phyloP scores from a whole-genome alignment of 179 eudicot species.

The Silene vulgaris region DNA sequence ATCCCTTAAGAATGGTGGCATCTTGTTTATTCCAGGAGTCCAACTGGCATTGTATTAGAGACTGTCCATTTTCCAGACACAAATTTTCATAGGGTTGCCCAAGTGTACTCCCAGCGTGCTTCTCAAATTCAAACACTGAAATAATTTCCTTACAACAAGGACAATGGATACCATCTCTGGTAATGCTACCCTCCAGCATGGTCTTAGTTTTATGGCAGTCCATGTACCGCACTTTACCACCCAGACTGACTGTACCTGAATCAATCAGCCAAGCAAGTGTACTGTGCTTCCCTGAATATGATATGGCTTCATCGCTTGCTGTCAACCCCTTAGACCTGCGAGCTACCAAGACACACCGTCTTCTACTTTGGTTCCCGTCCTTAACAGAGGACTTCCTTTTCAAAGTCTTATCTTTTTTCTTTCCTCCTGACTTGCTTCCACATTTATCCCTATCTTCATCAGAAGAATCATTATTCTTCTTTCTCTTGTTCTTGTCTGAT shows the following conservation, averaged over 20 bases:
- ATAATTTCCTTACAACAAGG: constrained; percentile 53
- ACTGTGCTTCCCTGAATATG: constrained; percentile 56
- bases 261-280: constrained; percentile 91
- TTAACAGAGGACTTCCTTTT: constrained; percentile 33
- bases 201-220: constrained; percentile 31
- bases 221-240: constrained; percentile 54
- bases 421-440: constrained; percentile 24
- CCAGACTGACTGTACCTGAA: constrained; percentile 44
- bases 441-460: constrained; percentile 19
- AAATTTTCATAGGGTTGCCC: constrained; percentile 45
- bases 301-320: constrained; percentile 36
- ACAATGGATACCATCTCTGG: constrained; percentile 73
- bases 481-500: constrained; percentile 36
- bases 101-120: constrained; percentile 56
- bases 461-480: constrained; percentile 23
- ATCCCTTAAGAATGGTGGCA: constrained; percentile 37
- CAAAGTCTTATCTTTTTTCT: constrained; percentile 14
- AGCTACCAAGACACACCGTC: constrained; percentile 57
- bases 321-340: constrained; percentile 51
- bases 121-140: constrained; percentile 50
- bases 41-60: constrained; percentile 53
- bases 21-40: constrained; percentile 71
- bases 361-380: constrained; percentile 37
- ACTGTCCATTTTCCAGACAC: constrained; percentile 53
- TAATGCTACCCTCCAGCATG: constrained; percentile 56